These are phyloP conservation scores for Suhomyces choctaworum DNA, from an alignment of 1,139 yeast genomes.

Conservation along the genomic window DNA sequence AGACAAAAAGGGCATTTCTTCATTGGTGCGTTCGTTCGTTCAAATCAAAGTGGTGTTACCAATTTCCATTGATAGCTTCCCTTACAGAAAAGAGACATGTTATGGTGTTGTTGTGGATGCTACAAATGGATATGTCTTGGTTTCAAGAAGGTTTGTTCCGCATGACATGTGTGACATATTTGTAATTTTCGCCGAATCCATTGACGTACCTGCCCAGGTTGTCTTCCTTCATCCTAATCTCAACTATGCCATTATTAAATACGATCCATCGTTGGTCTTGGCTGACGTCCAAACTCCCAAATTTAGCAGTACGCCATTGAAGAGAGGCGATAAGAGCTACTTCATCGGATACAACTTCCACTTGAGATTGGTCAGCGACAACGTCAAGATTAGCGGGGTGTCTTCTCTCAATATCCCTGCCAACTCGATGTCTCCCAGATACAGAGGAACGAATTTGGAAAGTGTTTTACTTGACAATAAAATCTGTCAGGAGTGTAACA, in stretches of 20 bases:
- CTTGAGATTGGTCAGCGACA: slow-evolving; percentile 70
- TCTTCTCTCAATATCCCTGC: slow-evolving; percentile 75
- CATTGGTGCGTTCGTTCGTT: slow-evolving; percentile 57
- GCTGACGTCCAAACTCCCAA: slow-evolving; percentile 59
- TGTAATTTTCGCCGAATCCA: slow-evolving; percentile 82
- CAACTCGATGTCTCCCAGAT: slow-evolving; percentile 69
- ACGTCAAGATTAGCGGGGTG: slow-evolving; percentile 75
- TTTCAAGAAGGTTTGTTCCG: slow-evolving; percentile 77
- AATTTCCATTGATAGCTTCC: slow-evolving; percentile 71
- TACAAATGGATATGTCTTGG: slow-evolving; percentile 72
- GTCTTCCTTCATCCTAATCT: slow-evolving; percentile 86
- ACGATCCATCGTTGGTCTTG: slow-evolving; percentile 64
- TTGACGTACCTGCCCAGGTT: slow-evolving; percentile 77
- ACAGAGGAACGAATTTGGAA: slow-evolving; percentile 83
- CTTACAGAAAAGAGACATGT: slow-evolving; percentile 60
- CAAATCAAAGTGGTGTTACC: slow-evolving; percentile 67
- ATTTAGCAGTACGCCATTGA: slow-evolving; percentile 57
- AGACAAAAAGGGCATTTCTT: slow-evolving; percentile 50
- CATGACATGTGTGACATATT: slow-evolving; percentile 81
- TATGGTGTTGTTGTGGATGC: slow-evolving; percentile 85
- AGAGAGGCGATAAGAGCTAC: slow-evolving; percentile 71
- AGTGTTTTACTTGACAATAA: slow-evolving; percentile 74
- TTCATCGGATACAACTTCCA: slow-evolving; percentile 81
- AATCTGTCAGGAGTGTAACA: slow-evolving; percentile 69
- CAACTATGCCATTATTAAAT: slow-evolving; percentile 80